Percentiles rank a stretch among this genome's conserved stretches.
These are phyloP conservation scores for Pseudophaeomoniella oleicola DNA, from an alignment of 2,329 filamentous ascomycete genomes.

Conservation along the genomic window DNA sequence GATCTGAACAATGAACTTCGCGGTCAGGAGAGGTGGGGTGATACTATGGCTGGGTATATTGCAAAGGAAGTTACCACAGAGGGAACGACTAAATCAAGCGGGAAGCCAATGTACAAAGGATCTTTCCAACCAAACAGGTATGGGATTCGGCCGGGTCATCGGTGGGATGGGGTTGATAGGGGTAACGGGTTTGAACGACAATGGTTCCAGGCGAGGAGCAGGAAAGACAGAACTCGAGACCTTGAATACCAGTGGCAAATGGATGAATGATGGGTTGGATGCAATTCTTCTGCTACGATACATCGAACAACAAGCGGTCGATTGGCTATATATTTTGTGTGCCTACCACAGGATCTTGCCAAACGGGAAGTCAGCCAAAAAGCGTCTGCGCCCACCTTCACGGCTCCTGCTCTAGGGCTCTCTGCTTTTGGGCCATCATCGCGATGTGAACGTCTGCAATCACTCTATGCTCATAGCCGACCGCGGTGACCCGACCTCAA, in stretches of 20 bases:
- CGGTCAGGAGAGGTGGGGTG: constrained; percentile 71
- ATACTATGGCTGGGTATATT: constrained; percentile 77
- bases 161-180: constrained; percentile 95
- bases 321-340: no score
- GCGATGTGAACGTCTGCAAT: no score
- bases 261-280: constrained; percentile 51
- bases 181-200: constrained; percentile 87
- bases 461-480: no score
- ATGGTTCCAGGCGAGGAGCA: constrained; percentile 78
- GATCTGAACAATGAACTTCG: constrained; percentile 75
- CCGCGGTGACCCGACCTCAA: no score
- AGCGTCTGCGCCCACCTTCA: no score
- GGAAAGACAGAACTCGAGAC: constrained; percentile 58
- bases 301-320: no score
- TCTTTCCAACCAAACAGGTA: constrained; percentile 81
- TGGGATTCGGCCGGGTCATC: constrained; percentile 77
- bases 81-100: constrained; percentile 24
- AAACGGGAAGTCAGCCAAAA: no score
- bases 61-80: constrained; percentile 30
- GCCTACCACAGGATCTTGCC: no score
- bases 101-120: constrained; percentile 60
- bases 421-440: no score
- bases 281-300: no score
- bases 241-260: constrained; percentile 92
- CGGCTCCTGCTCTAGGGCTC: no score